Base-by-base conservation (phyloP, 306 rosid species). In the Mucuna pruriens region DNA sequence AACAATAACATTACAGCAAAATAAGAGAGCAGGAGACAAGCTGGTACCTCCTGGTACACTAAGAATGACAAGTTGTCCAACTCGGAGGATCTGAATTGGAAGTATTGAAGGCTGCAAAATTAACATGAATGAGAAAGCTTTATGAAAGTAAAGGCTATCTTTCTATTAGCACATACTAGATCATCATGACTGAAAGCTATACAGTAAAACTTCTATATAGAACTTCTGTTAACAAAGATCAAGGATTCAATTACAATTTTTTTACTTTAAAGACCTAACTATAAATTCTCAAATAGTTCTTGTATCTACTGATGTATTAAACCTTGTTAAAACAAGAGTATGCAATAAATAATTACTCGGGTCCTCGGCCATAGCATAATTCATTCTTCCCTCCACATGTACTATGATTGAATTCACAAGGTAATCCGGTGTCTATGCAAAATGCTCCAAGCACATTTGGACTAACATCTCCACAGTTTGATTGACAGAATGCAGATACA, bases 381-480 rank as follows among this genome's bases (percentile, higher is more conserved):
- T 94, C 91, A 63, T 94, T 94, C 88, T 88, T 89, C 63, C 98
- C 97, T 49, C 86, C 97, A 75, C 98, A 94, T 61, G 98, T 92
- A 85, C 98, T 92, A 78, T 94, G 98, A 85, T 92, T 94, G 88
- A 94, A 94, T 71, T 94, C 94, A 90, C 98, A 94, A 71, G 97
- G 97, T 78, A 91, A 82, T 75, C 97, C 98, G 60, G 94, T 92
- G 84, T 89, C 98, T 60, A 78, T 77, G 74, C 98, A 92, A 75
- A 91, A 92, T 51, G 98, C 86, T 54, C 97, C 98, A 58, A 90
- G 90, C 77, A 94, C 97, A 81, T 94, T 94, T 70, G 98, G 98
- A 85, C 97, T 94, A 76, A 94, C 98, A 87, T 94, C 98, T 68
- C 98, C 98, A 70, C 95, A 92, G 82, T 94, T 94, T 19, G 98